Evolutionary conservation across 75 land plant genomes (phyloP).

Genomic region (Pinus taeda): DNA sequence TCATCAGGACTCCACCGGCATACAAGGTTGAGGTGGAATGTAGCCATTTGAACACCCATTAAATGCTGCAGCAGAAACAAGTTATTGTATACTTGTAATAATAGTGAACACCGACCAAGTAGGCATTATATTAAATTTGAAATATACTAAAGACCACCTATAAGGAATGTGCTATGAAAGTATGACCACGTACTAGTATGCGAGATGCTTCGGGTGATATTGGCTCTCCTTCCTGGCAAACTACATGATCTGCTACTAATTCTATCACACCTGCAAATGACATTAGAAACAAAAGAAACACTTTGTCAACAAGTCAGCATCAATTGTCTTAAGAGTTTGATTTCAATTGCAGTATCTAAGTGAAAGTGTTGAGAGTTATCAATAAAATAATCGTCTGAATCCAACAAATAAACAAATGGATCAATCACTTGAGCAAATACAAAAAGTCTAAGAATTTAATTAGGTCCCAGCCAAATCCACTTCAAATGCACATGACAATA

Average conservation of each 20-base stretch:
- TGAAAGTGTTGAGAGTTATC: not conserved
- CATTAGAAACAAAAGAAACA: not conserved
- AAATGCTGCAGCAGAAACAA: constrained; percentile 54
- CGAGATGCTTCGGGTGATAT: constrained; percentile 91
- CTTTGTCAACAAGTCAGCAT: not conserved
- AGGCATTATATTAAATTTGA: not conserved
- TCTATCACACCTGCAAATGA: constrained; percentile 76
- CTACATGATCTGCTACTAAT: constrained; percentile 78
- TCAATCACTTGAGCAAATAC: not conserved
- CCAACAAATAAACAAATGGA: not conserved
- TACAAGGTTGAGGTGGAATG: constrained; percentile 61
- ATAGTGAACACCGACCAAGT: not conserved
- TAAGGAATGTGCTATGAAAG: not conserved
- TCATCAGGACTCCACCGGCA: constrained; percentile 78
- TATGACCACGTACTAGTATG: constrained; percentile 52
- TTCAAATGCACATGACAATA: too few relatives aligned
- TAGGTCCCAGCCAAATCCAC: not conserved
- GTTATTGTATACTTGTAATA: not conserved
- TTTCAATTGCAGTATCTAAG: not conserved
- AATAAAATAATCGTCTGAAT: not conserved
- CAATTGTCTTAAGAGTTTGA: not conserved
- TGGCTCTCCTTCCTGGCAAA: constrained; percentile 78
- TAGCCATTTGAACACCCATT: constrained; percentile 84
- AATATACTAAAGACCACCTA: not conserved
- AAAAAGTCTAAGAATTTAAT: not conserved